These are phyloP conservation scores for Debaryomyces castellii DNA, from an alignment of 805 yeast genomes.

Conservation along the genomic window DNA sequence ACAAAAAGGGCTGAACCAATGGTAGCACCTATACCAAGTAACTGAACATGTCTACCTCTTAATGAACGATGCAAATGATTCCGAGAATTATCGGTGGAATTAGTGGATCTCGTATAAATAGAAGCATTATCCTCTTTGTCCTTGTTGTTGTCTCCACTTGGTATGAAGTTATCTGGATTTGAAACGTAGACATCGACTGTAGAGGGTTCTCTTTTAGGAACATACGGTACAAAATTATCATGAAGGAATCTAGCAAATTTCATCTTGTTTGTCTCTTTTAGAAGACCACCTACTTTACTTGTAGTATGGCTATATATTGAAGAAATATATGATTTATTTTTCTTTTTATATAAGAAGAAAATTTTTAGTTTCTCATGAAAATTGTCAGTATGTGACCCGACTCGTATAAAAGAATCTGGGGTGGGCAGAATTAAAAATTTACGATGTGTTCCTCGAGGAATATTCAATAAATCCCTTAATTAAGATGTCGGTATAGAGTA, in stretches of 20 bases:
- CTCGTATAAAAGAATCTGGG: not conserved
- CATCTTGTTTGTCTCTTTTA: not conserved
- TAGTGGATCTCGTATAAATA: constrained; percentile 13
- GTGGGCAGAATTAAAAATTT: not conserved
- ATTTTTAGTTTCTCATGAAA: not conserved
- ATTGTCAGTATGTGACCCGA: not conserved
- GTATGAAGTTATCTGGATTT: not conserved
- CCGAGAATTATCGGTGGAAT: constrained; percentile 11
- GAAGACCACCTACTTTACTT: too few species aligned
- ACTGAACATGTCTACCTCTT: constrained; percentile 69
- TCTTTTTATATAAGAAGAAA: not conserved
- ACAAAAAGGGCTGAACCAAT: constrained; percentile 81
- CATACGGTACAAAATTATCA: constrained; percentile 14
- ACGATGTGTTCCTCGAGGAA: not conserved
- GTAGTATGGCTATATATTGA: too few species aligned
- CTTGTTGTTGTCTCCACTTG: not conserved
- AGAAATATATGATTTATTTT: too few species aligned
- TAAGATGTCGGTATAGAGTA: too few species aligned
- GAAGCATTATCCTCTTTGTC: constrained; percentile 10
- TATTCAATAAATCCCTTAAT: too few species aligned
- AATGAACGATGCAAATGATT: constrained; percentile 42
- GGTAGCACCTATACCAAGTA: constrained; percentile 79
- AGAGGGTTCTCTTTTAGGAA: constrained; percentile 7
- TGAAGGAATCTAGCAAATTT: constrained; percentile 3
- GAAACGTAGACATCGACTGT: not conserved